Base-by-base conservation (phyloP, 805 yeast species). In the Candida ponderosae region DNA sequence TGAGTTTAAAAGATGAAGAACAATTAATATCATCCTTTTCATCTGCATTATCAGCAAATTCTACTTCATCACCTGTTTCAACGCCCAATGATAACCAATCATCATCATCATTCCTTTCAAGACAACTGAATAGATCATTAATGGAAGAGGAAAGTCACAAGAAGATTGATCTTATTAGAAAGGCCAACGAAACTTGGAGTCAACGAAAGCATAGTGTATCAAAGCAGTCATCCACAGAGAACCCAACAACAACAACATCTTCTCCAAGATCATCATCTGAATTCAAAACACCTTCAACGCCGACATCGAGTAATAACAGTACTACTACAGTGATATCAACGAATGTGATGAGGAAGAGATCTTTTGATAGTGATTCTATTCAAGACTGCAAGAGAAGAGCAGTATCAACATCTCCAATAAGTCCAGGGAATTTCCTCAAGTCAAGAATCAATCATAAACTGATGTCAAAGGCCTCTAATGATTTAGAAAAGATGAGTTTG, bases 161-260 rank as follows among this genome's bases (percentile, higher is more conserved):
- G 18, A 54, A 51, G 33, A 42, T 51, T 35, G 58, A 54, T 31
- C 43, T 54, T n/a, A 48, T 54, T 17, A 45, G 41, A 33, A 45
- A 31, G 31, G 58, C 58, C 3, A 54, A 54, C 32, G 55, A 52
- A 32, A 45, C 47, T 13, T 54, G 58, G 58, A 52, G 47, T 30
- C 39, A 40, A 32, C 51, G 42, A 38, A 52, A 54, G 33, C 35
- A 34, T 19, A 13, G 37, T 24, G 14, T n/a, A 24, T n/a, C n/a
- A n/a, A n/a, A n/a, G n/a, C 27, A 24, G 13, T 9, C 9, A 18
- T 13, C 7, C 10, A 16, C 6, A 15, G 18, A 8, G 18, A 5
- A 29, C 6, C 10, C 6, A 18, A 8, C 28, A 2, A 13, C 28
- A 11, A 8, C 28, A 24, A 13, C 28, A 24, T 24, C 28, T 11